Evolutionary conservation across 371 early-diverging fungal genomes (phyloP).

Genomic region (Catenaria anguillulae): DNA sequence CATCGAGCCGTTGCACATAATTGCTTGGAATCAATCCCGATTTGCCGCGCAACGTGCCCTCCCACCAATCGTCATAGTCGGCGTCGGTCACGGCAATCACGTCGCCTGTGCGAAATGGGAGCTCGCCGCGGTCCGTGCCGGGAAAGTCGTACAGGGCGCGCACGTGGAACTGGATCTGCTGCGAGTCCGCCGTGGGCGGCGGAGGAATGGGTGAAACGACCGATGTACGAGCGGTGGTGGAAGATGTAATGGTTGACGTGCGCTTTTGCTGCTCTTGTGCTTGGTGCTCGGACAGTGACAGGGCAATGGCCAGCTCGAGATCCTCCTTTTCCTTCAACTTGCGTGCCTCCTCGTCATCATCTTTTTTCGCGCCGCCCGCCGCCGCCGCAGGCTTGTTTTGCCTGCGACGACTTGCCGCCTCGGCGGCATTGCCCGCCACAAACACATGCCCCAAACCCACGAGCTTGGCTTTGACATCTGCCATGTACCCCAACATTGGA

Average conservation of each 20-base stretch:
- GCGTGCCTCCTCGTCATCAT: conserved; percentile 27
- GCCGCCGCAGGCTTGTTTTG: background rate
- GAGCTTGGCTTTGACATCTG: conserved; percentile 63
- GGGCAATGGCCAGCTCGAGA: conserved; percentile 72
- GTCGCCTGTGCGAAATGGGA: conserved; percentile 61
- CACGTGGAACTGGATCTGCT: conserved; percentile 36
- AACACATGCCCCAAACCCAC: conserved; percentile 23
- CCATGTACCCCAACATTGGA: conserved; percentile 66
- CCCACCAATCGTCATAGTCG: conserved; percentile 84
- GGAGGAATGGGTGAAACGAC: background rate
- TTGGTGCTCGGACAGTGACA: conserved; percentile 58
- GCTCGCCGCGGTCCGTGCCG: conserved; percentile 66
- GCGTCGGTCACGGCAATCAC: conserved; percentile 65
- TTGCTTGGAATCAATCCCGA: conserved; percentile 78
- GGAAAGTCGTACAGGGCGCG: conserved; percentile 73
- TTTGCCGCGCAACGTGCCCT: conserved; percentile 53
- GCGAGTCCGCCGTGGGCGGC: conserved; percentile 9
- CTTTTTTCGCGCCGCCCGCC: too few species aligned
- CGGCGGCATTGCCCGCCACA: conserved; percentile 8
- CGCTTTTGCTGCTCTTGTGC: conserved; percentile 3
- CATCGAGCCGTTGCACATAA: conserved; percentile 46
- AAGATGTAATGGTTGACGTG: too few species aligned
- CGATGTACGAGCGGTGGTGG: too few species aligned
- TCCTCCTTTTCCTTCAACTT: conserved; percentile 82
- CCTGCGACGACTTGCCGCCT: too few species aligned